Conservation (phyloP, 441 rosid species). For the Hura crepitans region DNA sequence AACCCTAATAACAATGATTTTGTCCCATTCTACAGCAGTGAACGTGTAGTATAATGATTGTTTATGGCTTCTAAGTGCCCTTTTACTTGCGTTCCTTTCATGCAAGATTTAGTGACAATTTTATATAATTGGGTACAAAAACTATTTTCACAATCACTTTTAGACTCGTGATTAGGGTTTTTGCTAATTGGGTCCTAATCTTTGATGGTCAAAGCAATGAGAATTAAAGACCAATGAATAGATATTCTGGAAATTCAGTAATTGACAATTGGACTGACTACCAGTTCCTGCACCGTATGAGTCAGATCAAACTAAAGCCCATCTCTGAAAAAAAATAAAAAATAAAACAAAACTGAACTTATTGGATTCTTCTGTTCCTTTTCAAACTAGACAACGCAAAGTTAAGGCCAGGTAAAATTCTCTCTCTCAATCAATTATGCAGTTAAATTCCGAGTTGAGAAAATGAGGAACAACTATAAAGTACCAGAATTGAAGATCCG, state of each 20-base stretch:
- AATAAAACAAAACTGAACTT: too few species aligned
- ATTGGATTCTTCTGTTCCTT: constrained; percentile 23
- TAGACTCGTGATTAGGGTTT: constrained; percentile 33
- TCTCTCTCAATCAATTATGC: background rate
- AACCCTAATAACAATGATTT: constrained; percentile 22
- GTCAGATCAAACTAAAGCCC: constrained; percentile 20
- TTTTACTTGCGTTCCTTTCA: too few species aligned
- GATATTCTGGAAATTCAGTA: constrained; percentile 16
- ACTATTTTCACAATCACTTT: background rate
- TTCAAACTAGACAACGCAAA: constrained; percentile 12
- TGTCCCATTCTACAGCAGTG: constrained; percentile 14
- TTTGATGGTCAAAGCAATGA: constrained; percentile 24
- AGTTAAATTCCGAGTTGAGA: background rate
- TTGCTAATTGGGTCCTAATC: background rate
- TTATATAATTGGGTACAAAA: background rate
- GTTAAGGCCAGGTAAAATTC: background rate
- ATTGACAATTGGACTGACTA: constrained; percentile 8
- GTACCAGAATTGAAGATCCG: constrained; percentile 73
- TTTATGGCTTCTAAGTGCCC: too few species aligned
- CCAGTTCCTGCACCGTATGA: constrained; percentile 14
- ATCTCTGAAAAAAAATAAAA: constrained; percentile 22
- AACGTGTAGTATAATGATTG: constrained; percentile 22
- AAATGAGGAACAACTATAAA: too few species aligned
- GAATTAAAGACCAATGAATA: constrained; percentile 19
- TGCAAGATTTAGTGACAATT: background rate